These are phyloP conservation scores for Nakazawaea molendinolei DNA, from an alignment of 805 yeast genomes.

Conservation along the genomic window DNA sequence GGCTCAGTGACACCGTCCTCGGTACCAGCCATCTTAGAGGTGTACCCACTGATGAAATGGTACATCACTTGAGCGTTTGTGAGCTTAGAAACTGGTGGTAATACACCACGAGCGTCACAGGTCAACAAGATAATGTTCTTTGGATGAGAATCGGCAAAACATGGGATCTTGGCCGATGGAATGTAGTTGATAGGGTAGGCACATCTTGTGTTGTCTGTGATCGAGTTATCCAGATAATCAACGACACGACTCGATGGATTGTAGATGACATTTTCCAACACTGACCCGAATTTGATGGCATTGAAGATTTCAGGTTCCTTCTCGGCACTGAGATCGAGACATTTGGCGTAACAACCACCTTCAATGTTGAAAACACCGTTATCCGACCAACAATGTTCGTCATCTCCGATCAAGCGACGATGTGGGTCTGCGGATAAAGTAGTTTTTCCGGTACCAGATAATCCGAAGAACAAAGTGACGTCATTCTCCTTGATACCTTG, in stretches of 20 bases:
- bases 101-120: constrained; percentile 96
- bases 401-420: constrained; percentile 93
- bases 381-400: constrained; percentile 99
- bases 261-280: constrained; percentile 87
- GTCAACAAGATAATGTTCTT: constrained; percentile 87
- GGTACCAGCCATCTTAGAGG: constrained; percentile 99
- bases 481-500: constrained; percentile 79
- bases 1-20: constrained; percentile 99
- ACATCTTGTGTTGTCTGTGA: constrained; percentile 97
- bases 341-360: constrained; percentile 99
- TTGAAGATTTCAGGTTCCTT: constrained; percentile 97
- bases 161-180: constrained; percentile 94
- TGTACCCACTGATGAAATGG: constrained; percentile 97
- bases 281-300: constrained; percentile 91
- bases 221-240: constrained; percentile 72
- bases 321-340: constrained; percentile 81
- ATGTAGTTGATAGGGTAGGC: constrained; percentile 97
- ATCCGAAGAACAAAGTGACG: constrained; percentile 92
- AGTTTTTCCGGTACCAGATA: constrained; percentile 98
- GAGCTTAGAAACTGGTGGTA: constrained; percentile 94
- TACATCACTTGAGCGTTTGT: constrained; percentile 97
- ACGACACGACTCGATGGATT: constrained; percentile 74
- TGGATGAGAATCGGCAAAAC: constrained; percentile 86
- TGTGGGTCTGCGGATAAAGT: constrained; percentile 94
- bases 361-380: constrained; percentile 98